Evolutionary conservation across 768 basidiomycete genomes (phyloP), one percentile per base, ranked within the genome.

Genomic region (Trametes sanguinea): DNA sequence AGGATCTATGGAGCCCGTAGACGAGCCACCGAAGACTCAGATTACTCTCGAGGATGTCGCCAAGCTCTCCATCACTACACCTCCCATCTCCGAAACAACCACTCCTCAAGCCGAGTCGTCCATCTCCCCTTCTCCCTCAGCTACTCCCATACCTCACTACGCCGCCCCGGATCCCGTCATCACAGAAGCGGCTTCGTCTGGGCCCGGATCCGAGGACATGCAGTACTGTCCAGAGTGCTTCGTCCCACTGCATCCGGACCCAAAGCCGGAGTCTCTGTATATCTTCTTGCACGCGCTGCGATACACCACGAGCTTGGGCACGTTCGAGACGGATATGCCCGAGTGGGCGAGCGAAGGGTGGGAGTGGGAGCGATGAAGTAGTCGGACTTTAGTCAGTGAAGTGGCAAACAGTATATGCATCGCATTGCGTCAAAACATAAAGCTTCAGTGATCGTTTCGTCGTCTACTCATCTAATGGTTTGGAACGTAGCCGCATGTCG

Each of bases 281-380:
- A 98, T 99, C 66, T 99, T 95, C 76, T 76, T 99, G 70, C 97
- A 99, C 69, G 95, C 97, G 30, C 74, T 91, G 70, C 83, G 83
- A 67, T 98, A 95, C 74, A 90, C 87, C 51, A 89, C 89, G 11
- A 86, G 85, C 64, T 77, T 94, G 46, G 94, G 94, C n/a, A 76
- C 81, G 30, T 96, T 91, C 67, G 86, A 90, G 75, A 92, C 92
- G 46, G 88, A 85, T 62, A 85, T 93, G 84, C 97, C 97, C 0
- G 83, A 86, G 54, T 99, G 97, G 97, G 90, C 94, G 29, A 78
- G 75, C 35, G 82, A 88, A 68, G 87, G 84, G 16, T 93, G 84
- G 84, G 76, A 78, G 46, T 90, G 89, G 89, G 84, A 86, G 27
- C 61, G 65, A 30, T 64, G 27, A 52, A n/a, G n/a, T n/a, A n/a